These are phyloP conservation scores for Corrigiola litoralis DNA, from an alignment of 179 eudicot species.

Conservation along the genomic window DNA sequence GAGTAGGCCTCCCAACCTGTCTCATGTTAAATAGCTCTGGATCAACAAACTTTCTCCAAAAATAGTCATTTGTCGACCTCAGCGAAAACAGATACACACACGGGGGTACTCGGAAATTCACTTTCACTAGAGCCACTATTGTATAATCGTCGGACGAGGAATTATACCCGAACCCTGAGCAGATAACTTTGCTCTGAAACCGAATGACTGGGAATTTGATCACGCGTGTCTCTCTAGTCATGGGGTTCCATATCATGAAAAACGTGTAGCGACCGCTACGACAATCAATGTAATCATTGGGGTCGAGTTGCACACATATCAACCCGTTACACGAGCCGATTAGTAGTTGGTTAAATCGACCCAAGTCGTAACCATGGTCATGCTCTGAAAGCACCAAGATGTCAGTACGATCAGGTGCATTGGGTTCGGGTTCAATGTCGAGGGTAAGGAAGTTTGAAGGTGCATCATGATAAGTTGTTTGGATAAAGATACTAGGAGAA, in stretches of 20 bases:
- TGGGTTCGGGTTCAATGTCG: neutral
- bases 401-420: neutral
- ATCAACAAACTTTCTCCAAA: no score
- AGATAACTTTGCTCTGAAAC: neutral
- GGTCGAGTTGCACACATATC: neutral
- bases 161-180: neutral
- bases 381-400: neutral
- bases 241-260: neutral
- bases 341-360: neutral
- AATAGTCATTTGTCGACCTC: neutral
- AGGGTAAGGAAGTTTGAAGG: neutral
- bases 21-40: no score
- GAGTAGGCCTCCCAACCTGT: neutral
- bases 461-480: neutral
- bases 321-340: neutral
- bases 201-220: neutral
- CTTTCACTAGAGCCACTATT: neutral
- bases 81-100: neutral
- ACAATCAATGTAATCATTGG: neutral
- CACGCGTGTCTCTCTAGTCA: neutral
- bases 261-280: neutral
- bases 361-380: neutral
- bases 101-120: neutral
- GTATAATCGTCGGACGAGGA: neutral
- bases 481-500: neutral